Base-by-base conservation (phyloP, 2,329 filamentous ascomycete species). In the Ascochyta fabae region DNA sequence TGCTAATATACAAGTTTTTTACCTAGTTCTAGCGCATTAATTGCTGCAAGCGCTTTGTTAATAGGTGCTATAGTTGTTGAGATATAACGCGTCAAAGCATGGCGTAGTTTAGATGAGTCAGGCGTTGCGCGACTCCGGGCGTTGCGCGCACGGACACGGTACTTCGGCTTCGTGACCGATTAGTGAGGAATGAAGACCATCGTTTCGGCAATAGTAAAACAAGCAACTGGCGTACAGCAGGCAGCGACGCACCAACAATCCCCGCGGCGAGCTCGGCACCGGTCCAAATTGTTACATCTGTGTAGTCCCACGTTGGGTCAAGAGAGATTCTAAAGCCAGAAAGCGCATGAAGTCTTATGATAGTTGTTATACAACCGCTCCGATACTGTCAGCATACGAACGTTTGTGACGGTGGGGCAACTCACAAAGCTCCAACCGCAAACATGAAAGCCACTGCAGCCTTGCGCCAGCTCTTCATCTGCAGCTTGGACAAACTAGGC, bases 301-400 rank as follows among this genome's bases (percentile, higher is more conserved):
- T 59, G 33, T 70, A 70, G 40, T 69, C 63, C 67, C 64, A 71
- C 2, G 69, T 71, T 19, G 67, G 62, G 19, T 71, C 68, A 19
- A 67, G 53, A 2, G 62, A 67, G 12, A 66, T 64, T 12, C 63
- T 62, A 49, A 70, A 68, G 9, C 33, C 39, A 3, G 62, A 53
- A 34, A 73, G 51, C 10, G 64, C 56, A 12, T 56, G 64, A 0
- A 73, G 49, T 9, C 69, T 64, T 4, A 72, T 41, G 6, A 71
- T 63, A 2, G 61, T 65, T 12, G 62, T 62, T 19, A 66, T 64
- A 36, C 60, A 64, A 10, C 60, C 65, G 27, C 53, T 56, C 26
- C 13, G 7, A 8, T 4, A 0, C 4, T 9, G 19, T 35, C 13
- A 22, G 33, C 15, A 33, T 26, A 7, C 15, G 22, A 6, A 4